Conservation (phyloP, 2,329 filamentous ascomycete genomes). For the Exophiala sideris region DNA sequence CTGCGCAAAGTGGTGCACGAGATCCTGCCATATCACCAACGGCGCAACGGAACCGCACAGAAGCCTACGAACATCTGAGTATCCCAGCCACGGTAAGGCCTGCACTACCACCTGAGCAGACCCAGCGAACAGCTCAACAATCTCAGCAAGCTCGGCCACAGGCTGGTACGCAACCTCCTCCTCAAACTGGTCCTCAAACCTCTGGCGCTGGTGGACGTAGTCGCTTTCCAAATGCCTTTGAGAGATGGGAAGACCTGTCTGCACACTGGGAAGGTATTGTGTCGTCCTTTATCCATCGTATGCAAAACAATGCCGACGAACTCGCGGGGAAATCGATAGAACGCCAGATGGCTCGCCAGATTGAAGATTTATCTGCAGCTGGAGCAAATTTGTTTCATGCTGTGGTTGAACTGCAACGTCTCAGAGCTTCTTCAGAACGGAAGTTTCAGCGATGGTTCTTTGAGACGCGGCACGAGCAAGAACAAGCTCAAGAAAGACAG, state of each 20-base stretch:
- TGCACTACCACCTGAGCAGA: constrained; percentile 5
- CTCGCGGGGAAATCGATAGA: constrained; percentile 77
- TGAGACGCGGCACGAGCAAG: constrained; percentile 83
- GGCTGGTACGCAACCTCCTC: constrained; percentile 34
- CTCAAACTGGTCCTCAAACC: constrained; percentile 31
- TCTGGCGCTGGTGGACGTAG: constrained; percentile 14
- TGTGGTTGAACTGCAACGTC: constrained; percentile 88
- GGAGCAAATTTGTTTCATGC: constrained; percentile 97
- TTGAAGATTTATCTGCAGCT: constrained; percentile 94
- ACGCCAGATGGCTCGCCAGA: constrained; percentile 85
- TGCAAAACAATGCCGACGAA: constrained; percentile 87
- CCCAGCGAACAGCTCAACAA: constrained; percentile 17
- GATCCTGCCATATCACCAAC: constrained; percentile 19
- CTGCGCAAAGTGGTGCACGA: constrained; percentile 23
- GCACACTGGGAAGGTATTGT: constrained; percentile 98
- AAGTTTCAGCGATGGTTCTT: constrained; percentile 99
- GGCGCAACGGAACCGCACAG: constrained; percentile 26
- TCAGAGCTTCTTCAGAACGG: constrained; percentile 90
- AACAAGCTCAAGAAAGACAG: constrained; percentile 77
- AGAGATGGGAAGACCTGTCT: constrained; percentile 93
- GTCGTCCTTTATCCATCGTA: constrained; percentile 90
- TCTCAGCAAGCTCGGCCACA: constrained; percentile 26
- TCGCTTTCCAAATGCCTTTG: constrained; percentile 82
- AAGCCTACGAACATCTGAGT: constrained; percentile 28
- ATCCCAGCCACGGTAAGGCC: constrained; percentile 23